Base-by-base conservation (phyloP, 768 basidiomycete genomes). In the Mrakia blollopis region DNA sequence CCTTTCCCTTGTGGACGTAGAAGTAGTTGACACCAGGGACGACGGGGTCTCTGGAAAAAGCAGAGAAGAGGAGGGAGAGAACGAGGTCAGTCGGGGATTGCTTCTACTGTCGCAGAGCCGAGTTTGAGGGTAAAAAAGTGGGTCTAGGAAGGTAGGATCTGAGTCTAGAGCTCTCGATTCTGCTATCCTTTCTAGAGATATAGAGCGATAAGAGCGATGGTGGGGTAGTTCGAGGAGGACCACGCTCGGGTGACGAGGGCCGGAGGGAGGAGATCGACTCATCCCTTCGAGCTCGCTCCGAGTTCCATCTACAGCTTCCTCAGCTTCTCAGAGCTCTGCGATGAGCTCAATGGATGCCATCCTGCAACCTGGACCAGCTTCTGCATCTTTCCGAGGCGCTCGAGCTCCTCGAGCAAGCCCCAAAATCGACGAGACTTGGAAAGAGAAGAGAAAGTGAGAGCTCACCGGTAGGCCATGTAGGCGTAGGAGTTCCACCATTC, bases 401-500 rank as follows among this genome's bases (percentile, higher is more conserved):
- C 47, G 28, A 25, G 57, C 23, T 25, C 47, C 47, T 21, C 39
- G 2, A 1, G 16, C 16, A 4, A 50, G 47, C 47, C 18, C 47
- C 2, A 50, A 50, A 50, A 18, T 50, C 47, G 18, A 21, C 47
- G 3, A 50, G 21, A 50, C 18, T 16, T 13, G 41, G 16, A 5
- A 32, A 30, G 74, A 35, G 44, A 54, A 39, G 30, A 41, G 25
- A 6, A 61, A 25, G 25, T 47, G 57, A 7, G 60, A 39, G 57
- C 57, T 35, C 50, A 79, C 78, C 94, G 86, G 82, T 94, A 98
- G 7, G 89, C 87, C 80, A 94, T 86, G 81, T 97, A 98, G 0
- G 95, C 95, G 7, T 83, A 88, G 50, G 97, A 93, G 84, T 98
- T 95, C 96, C 96, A 99, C 97, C 97, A 99, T 72, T 96, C 93